Evolutionary conservation across 495 filamentous ascomycete genomes (phyloP).

Genomic region (Neurospora intermedia): DNA sequence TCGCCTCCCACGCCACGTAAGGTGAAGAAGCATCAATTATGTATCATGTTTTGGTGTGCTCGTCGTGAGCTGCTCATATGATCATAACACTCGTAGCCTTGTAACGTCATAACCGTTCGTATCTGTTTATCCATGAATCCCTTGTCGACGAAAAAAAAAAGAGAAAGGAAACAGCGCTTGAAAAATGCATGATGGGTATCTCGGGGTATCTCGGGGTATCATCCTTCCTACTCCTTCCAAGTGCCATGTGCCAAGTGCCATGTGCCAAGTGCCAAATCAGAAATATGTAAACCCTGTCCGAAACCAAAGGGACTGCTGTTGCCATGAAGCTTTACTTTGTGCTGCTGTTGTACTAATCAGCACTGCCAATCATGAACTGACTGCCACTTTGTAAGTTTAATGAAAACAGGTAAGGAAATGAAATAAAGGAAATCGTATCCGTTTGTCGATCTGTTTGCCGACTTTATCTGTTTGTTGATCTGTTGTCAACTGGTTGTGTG

Average conservation of each 20-base stretch:
- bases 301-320: background rate
- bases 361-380: background rate
- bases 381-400: background rate
- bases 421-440: background rate
- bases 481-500: background rate
- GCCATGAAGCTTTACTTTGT: background rate
- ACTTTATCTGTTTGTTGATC: background rate
- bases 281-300: background rate
- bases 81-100: background rate
- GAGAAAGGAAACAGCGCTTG: background rate
- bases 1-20: no score
- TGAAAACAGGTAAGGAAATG: background rate
- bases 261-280: background rate
- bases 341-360: background rate
- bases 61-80: background rate
- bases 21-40: no score
- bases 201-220: background rate
- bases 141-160: background rate
- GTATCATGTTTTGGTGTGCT: background rate
- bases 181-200: background rate
- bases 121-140: background rate
- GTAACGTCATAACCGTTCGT: background rate
- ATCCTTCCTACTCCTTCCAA: background rate
- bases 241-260: background rate
- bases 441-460: background rate